Evolutionary conservation across 2,329 filamentous ascomycete genomes (phyloP), one percentile per base, ranked within the genome.

Genomic region (Alternaria sp.): DNA sequence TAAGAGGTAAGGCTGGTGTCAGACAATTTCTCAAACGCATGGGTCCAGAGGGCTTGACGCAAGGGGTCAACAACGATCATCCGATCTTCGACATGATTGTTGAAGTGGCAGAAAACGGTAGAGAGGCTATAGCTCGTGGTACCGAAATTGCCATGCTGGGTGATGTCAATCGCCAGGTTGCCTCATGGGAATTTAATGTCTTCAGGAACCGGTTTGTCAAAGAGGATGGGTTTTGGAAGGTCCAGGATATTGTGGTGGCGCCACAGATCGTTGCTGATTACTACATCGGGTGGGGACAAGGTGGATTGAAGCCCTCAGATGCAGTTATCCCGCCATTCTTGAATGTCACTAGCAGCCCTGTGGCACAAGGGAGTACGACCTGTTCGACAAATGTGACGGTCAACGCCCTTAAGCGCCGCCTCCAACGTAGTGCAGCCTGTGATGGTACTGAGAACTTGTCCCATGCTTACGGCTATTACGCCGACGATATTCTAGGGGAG

Each of bases 161-260:
- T 7, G 55, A 72, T 56, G 57, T 66, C 8, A 70, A 64, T 16
- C 69, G 53, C 5, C 53, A 51, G 4, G 58, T 55, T 3, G 69
- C 69, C 2, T 66, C 57, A 3, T 74, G 71, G 71, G 68, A 72
- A 28, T 72, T 71, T 57, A 72, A 70, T 49, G 59, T 73, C 14
- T 71, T 72, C 49, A 56, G 68, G 2, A 69, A 71, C 46, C 50
- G 66, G 3, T 64, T 68, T 16, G 55, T 67, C 3, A 71, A 72
- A 50, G 68, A 72, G 10, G 30, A 48, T 44, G 65, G 65, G 0
- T 16, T 64, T 4, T 72, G 71, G 69, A 68, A 67, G 32, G 32
- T 70, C 11, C 52, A 62, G 43, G 27, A 52, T 25, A 46, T 74
- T 5, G 64, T 67, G 22, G 60, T 63, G 12, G 71, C 67, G 14